Evolutionary conservation across 306 rosid species (phyloP).

Genomic region (Fragaria nilgerrensis): DNA sequence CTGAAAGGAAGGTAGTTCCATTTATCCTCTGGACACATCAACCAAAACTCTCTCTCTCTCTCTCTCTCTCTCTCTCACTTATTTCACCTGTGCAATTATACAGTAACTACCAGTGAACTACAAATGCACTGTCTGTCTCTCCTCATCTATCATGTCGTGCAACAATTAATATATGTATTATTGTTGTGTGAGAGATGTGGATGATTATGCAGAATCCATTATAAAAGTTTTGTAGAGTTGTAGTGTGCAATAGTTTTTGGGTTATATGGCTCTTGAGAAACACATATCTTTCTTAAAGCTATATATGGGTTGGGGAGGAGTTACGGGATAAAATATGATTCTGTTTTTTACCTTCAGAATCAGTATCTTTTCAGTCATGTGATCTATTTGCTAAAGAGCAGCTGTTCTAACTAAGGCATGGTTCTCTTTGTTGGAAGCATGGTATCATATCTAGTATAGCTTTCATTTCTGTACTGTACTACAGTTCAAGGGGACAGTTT

Average conservation of each 20-base stretch:
- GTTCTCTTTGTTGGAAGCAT: neutral
- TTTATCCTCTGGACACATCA: neutral
- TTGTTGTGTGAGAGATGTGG: neutral
- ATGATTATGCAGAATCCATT: neutral
- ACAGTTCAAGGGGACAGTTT: neutral
- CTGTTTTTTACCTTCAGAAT: neutral
- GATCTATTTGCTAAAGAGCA: neutral
- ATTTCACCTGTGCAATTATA: no score
- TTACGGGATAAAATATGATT: neutral
- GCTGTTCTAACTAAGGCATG: neutral
- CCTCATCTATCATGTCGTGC: neutral
- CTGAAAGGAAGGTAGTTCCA: constrained; percentile 57
- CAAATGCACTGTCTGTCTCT: neutral
- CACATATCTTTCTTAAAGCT: neutral
- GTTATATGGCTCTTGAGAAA: neutral
- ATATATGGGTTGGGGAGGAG: neutral
- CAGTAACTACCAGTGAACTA: neutral
- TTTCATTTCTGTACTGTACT: neutral
- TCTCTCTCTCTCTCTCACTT: no score
- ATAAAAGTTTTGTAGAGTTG: neutral
- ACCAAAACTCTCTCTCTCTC: neutral
- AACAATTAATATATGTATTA: neutral
- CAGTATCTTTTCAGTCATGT: neutral
- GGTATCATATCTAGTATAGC: neutral
- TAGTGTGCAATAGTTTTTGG: neutral